Evolutionary conservation across 306 rosid species (phyloP).

Genomic region (Morella rubra): DNA sequence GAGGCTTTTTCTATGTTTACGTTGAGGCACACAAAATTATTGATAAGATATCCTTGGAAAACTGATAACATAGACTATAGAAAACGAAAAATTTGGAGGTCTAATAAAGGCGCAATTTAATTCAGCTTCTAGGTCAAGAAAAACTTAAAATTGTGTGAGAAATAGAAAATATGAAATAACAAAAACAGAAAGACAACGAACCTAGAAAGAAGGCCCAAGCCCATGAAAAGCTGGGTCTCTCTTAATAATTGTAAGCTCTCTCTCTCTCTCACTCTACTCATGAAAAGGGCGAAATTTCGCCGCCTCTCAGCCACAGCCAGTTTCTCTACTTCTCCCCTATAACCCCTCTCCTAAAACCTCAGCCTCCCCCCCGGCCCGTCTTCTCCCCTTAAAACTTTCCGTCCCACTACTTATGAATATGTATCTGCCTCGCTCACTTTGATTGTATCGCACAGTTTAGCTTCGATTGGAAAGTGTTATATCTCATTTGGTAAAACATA

Average conservation of each 20-base stretch:
- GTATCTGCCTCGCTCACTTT: neutral
- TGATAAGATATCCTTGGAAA: too few species aligned
- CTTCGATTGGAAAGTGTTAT: neutral
- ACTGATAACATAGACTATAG: too few species aligned
- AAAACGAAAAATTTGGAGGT: too few species aligned
- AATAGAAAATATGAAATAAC: too few species aligned
- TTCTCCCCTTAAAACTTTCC: conserved; percentile 4
- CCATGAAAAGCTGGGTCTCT: neutral
- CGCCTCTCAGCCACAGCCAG: conserved; percentile 48
- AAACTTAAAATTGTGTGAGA: too few species aligned
- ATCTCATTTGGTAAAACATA: conserved; percentile 23
- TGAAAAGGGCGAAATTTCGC: conserved; percentile 38
- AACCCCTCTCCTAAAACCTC: conserved; percentile 24
- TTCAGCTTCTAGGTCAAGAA: too few species aligned
- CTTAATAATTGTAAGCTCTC: neutral
- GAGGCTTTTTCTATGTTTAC: too few species aligned
- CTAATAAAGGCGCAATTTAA: too few species aligned
- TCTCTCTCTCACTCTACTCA: neutral
- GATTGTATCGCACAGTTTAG: neutral
- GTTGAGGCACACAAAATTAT: too few species aligned
- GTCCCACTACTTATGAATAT: neutral
- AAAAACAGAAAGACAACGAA: neutral
- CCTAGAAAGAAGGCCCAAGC: conserved; percentile 28
- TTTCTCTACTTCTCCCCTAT: conserved; percentile 21
- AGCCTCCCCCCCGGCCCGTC: neutral